phyloP scores from a whole-genome alignment of 2,329 filamentous ascomycete genomes.

The Metarhizium album region DNA sequence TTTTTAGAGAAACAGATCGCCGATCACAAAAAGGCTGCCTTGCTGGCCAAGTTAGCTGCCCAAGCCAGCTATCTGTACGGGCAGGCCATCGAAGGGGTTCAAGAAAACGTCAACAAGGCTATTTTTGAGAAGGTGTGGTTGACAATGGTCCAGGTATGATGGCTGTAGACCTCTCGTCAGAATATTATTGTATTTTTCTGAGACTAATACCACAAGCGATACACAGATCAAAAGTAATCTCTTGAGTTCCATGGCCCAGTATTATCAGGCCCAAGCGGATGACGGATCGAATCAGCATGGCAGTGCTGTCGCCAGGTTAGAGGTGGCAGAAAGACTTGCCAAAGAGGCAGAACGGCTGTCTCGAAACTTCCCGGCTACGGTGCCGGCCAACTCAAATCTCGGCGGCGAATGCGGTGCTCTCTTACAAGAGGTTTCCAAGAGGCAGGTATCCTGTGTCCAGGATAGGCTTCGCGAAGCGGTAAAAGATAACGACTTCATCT shows the following conservation, averaged over 20 bases:
- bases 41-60: slow-evolving; percentile 86
- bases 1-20: slow-evolving; percentile 93
- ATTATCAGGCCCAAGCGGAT: slow-evolving; percentile 86
- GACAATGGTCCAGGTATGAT: slow-evolving; percentile 59
- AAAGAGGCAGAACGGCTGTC: slow-evolving; percentile 70
- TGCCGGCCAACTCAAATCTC: slow-evolving; percentile 74
- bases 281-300: slow-evolving; percentile 84
- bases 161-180: neutral
- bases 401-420: slow-evolving; percentile 64
- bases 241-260: slow-evolving; percentile 78
- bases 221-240: slow-evolving; percentile 64
- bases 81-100: slow-evolving; percentile 79
- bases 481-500: slow-evolving; percentile 98
- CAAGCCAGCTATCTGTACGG: slow-evolving; percentile 82
- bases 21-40: slow-evolving; percentile 83
- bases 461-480: slow-evolving; percentile 65
- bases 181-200: neutral
- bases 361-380: slow-evolving; percentile 67
- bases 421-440: slow-evolving; percentile 71
- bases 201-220: neutral
- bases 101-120: slow-evolving; percentile 82
- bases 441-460: slow-evolving; percentile 70
- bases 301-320: slow-evolving; percentile 69
- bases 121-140: slow-evolving; percentile 95
- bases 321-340: slow-evolving; percentile 66